phyloP scores from a whole-genome alignment of 257 asterid genomes.

The Voacanga thouarsii region DNA sequence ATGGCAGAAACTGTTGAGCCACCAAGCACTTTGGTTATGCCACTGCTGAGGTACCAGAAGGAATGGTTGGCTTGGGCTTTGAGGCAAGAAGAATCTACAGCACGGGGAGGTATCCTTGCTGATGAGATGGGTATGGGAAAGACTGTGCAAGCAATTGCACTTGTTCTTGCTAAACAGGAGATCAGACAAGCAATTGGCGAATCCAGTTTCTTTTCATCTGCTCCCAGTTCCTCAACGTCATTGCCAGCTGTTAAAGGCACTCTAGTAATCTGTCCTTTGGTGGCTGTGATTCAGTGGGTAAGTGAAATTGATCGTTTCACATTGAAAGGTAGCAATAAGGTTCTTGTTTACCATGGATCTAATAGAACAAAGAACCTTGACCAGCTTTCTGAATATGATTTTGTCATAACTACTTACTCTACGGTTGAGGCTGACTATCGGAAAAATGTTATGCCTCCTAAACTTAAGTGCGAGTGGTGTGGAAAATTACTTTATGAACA shows the following conservation, averaged over 20 bases:
- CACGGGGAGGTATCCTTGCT: slow-evolving; percentile 90
- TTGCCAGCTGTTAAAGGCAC: slow-evolving; percentile 68
- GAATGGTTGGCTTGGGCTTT: slow-evolving; percentile 97
- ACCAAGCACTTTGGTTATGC: slow-evolving; percentile 68
- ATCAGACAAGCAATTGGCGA: slow-evolving; percentile 36
- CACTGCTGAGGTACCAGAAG: slow-evolving; percentile 80
- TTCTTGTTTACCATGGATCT: slow-evolving; percentile 85
- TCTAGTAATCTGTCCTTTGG: slow-evolving; percentile 91
- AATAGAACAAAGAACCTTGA: slow-evolving; percentile 54
- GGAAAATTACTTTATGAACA: slow-evolving; percentile 51
- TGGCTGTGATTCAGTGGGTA: slow-evolving; percentile 88
- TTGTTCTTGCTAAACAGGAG: slow-evolving; percentile 75
- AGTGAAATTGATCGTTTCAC: slow-evolving; percentile 87
- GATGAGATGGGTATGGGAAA: slow-evolving; percentile 99
- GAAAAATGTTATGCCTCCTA: slow-evolving; percentile 81
- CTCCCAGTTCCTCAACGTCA: slow-evolving; percentile 45
- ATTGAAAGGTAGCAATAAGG: slow-evolving; percentile 67
- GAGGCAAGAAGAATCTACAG: slow-evolving; percentile 78
- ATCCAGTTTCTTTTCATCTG: slow-evolving; percentile 31
- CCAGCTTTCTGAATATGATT: slow-evolving; percentile 69
- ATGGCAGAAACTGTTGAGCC: slow-evolving; percentile 58
- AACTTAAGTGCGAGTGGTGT: slow-evolving; percentile 69
- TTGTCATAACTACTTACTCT: slow-evolving; percentile 87
- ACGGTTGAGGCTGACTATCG: slow-evolving; percentile 83
- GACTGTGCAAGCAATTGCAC: slow-evolving; percentile 93